phyloP scores from a whole-genome alignment of 1,139 yeast genomes.

The Yamadazyma songkhlaensis region DNA sequence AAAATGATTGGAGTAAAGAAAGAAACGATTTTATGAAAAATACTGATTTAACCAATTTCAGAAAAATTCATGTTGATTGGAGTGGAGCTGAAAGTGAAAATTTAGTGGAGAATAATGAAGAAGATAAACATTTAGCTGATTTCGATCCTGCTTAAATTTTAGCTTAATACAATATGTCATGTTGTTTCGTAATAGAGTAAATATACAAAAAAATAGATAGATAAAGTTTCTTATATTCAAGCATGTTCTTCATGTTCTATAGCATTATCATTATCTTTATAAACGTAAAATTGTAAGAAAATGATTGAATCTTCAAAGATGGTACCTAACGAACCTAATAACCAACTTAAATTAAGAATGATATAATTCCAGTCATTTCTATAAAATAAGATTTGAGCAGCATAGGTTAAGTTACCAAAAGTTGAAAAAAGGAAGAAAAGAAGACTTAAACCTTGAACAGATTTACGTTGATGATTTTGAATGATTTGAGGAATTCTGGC shows the following conservation, averaged over 20 bases:
- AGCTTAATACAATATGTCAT: too few species aligned
- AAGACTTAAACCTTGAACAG: slow-evolving; percentile 73
- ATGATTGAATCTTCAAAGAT: slow-evolving; percentile 65
- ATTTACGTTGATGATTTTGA: slow-evolving; percentile 64
- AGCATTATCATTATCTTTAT: slow-evolving; percentile 28
- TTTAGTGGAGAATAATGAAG: slow-evolving; percentile 20
- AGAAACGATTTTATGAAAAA: slow-evolving; percentile 66
- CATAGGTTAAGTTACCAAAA: slow-evolving; percentile 74
- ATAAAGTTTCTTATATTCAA: not conserved
- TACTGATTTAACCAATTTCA: slow-evolving; percentile 55
- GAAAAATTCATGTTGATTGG: slow-evolving; percentile 65
- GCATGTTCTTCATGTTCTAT: slow-evolving; percentile 1
- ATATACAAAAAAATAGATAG: not conserved
- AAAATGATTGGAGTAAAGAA: slow-evolving; percentile 66
- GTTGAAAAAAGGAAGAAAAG: slow-evolving; percentile 74
- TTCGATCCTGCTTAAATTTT: slow-evolving; percentile 34
- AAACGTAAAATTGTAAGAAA: slow-evolving; percentile 62
- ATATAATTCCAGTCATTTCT: slow-evolving; percentile 61
- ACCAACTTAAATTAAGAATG: slow-evolving; percentile 66
- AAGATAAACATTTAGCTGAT: slow-evolving; percentile 38
- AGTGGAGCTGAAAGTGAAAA: slow-evolving; percentile 53
- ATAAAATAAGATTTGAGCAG: slow-evolving; percentile 68
- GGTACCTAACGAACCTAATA: slow-evolving; percentile 73
- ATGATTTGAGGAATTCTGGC: slow-evolving; percentile 80
- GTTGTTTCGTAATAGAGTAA: not conserved